Percentiles rank a stretch among this genome's conserved stretches.
Evolutionary conservation across 1,284 basidiomycete species (phyloP).

Genomic region (Marasmius tenuissimus): DNA sequence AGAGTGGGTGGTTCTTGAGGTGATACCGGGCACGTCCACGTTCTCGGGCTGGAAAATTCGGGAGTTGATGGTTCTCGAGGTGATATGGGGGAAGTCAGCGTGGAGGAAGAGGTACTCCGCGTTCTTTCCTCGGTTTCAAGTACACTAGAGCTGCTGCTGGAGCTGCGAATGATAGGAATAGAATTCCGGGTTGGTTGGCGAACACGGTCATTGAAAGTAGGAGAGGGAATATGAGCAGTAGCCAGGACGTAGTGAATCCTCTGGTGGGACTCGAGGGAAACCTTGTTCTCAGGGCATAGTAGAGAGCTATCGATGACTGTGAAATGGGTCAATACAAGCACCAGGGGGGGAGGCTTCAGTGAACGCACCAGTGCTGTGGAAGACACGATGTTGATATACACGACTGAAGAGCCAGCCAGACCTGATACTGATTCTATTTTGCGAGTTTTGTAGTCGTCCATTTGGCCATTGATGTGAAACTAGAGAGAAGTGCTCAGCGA

Average conservation of each 20-base stretch:
- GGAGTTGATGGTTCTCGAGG: slow-evolving; percentile 4
- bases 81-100: slow-evolving; percentile 19
- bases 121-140: slow-evolving; percentile 41
- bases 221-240: slow-evolving; percentile 72
- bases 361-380: slow-evolving; percentile 68
- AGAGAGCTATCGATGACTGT: slow-evolving; percentile 66
- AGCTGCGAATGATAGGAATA: slow-evolving; percentile 52
- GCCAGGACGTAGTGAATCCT: slow-evolving; percentile 58
- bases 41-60: slow-evolving; percentile 32
- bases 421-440: slow-evolving; percentile 91
- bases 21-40: too few relatives aligned
- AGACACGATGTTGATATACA: slow-evolving; percentile 75
- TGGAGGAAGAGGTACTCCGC: slow-evolving; percentile 26
- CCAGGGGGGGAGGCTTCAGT: not conserved
- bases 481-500: too few relatives aligned
- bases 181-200: slow-evolving; percentile 53
- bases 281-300: slow-evolving; percentile 58
- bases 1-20: too few relatives aligned
- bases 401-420: slow-evolving; percentile 75
- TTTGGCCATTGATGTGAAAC: too few relatives aligned
- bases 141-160: slow-evolving; percentile 42
- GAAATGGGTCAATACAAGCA: slow-evolving; percentile 17
- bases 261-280: slow-evolving; percentile 34
- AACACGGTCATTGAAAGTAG: slow-evolving; percentile 80
- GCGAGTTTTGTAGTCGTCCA: slow-evolving; percentile 24